Evolutionary conservation across 352 stramenopile species (phyloP), one percentile per base, ranked within the genome.

Genomic region (Pythium aphanidermatum): DNA sequence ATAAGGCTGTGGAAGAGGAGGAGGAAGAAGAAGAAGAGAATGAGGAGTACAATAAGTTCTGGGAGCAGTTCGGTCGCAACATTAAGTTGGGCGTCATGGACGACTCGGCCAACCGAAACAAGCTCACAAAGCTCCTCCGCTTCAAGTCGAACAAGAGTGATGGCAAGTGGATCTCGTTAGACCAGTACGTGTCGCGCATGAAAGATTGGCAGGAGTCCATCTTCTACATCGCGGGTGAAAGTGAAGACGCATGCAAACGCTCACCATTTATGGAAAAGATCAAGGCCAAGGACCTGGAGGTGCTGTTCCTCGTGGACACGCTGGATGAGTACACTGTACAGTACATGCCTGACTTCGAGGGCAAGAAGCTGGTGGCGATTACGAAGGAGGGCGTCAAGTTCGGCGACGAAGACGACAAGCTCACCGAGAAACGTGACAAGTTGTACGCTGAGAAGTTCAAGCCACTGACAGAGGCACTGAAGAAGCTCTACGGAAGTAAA

Each of bases 81-180:
- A 93, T 99, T 58, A 99, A 99, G 78, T 83, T 99, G 45, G 97
- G 97, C 25, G 82, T 98, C 35, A 98, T 99, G 68, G 96, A 99
- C 56, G 97, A 99, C 62, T 74, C 80, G 42, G 79, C 83, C 13
- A 98, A 98, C 70, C 83, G 89, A 35, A 60, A 58, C 42, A 98
- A 98, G 68, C 72, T 99, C 27, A 62, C 92, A 11, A 99, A 99
- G 65, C 72, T 99, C 29, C 68, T 99, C 17, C 85, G 96, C 44
- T 99, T 98, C 75, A 95, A 98, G 65, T 92, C 92, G 17, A 97
- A 75, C 59, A 95, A 96, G 60, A 95, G 82, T 29, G 63, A 86
- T 20, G 76, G 86, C 61, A 93, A 97, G 55, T 98, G 80, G 71
- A 83, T 86, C 10, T 98, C 86, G 31, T 63, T 99, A 37, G 88